Base-by-base conservation (phyloP, 2,329 filamentous ascomycete species). In the Xylariaceae sp. region DNA sequence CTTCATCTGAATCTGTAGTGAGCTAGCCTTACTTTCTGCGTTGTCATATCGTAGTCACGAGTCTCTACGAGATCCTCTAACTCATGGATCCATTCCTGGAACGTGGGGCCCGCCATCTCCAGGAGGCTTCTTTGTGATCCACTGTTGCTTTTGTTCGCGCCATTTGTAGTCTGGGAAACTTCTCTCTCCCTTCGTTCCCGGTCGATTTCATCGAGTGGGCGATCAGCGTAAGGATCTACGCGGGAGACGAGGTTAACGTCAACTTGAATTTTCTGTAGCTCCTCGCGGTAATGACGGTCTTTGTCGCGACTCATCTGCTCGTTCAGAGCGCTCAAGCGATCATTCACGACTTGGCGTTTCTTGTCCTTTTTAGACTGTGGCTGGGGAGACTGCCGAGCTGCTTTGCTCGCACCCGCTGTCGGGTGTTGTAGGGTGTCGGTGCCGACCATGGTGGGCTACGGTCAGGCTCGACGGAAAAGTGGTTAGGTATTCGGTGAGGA, bases 61-160 rank as follows among this genome's bases (percentile, higher is more conserved):
- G 90, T 84, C 74, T 97, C 92, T 66, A 96, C 86, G 6, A 91
- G 83, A 73, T 95, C 88, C 71, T 97, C 95, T 56, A 97, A 84
- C 62, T 93, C 86, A 66, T 90, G 85, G 17, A 94, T 85, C 77
- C 95, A 97, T 66, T 90, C 86, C 60, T 88, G 82, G 73, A 96
- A 97, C 70, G 88, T 85, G 69, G 87, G 90, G 1, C 94, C 94
- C 39, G 91, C 91, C 76, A 89, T 88, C 56, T 88, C 82, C 30
- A 90, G 71, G 70, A 89, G 75, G 69, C 83, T 82, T 75, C 83
- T 75, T 30, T 78, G 60, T n/a, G 58, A 37, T 30, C 51, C 6
- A 34, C 35, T 78, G 34, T 54, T 68, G 11, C 69, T 70, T 17
- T 71, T 70, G 45, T 72, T 71, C 23, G 71, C 72, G 53, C 73